These are phyloP conservation scores for Yamadazyma friedrichii DNA, from an alignment of 1,139 yeast species.

Conservation along the genomic window DNA sequence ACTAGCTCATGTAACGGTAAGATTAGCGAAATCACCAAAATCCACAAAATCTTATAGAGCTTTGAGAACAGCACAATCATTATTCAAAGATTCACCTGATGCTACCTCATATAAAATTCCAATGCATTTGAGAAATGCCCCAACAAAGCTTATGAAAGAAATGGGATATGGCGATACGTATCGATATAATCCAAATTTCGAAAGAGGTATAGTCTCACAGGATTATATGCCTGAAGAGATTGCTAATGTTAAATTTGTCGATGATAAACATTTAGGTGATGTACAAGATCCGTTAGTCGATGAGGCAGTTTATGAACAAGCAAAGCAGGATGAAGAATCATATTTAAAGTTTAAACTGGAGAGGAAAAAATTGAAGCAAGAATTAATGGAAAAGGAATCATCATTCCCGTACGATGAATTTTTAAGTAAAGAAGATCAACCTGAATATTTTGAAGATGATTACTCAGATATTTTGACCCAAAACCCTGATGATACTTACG, in stretches of 20 bases:
- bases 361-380: conserved; percentile 14
- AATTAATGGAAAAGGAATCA: conserved; percentile 10
- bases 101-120: conserved; percentile 68
- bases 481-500: conserved; percentile 3
- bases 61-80: conserved; percentile 60
- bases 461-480: conserved; percentile 27
- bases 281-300: conserved; percentile 27
- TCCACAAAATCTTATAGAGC: conserved; percentile 84
- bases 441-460: conserved; percentile 39
- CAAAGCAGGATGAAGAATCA: conserved; percentile 23
- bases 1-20: conserved; percentile 88
- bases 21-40: conserved; percentile 81
- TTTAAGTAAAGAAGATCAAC: conserved; percentile 36
- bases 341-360: conserved; percentile 28
- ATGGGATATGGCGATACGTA: conserved; percentile 82
- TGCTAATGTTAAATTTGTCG: conserved; percentile 33
- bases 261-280: conserved; percentile 36
- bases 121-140: conserved; percentile 87
- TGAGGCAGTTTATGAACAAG: conserved; percentile 20
- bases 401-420: conserved; percentile 34
- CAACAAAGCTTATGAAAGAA: conserved; percentile 85
- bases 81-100: conserved; percentile 60
- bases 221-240: conserved; percentile 61
- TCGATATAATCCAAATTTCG: conserved; percentile 81
- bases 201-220: conserved; percentile 72